Conservation (phyloP, 768 basidiomycete genomes). For the Leucosporidium yakuticum region DNA sequence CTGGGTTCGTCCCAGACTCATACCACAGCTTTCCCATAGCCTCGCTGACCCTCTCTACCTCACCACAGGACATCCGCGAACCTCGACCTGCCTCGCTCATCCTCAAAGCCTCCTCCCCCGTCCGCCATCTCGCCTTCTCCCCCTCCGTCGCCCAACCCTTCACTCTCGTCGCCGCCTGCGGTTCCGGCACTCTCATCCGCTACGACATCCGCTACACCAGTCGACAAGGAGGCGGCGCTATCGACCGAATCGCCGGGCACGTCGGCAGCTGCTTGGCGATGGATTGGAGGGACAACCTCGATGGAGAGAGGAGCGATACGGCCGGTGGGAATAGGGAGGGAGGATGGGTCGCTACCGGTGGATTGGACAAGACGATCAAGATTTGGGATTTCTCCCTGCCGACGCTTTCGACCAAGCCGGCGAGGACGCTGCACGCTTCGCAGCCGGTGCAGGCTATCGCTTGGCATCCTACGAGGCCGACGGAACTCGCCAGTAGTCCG, state of each 20-base stretch:
- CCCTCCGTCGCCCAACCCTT: constrained; percentile 30
- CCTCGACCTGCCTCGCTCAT: constrained; percentile 13
- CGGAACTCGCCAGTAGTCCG: constrained; percentile 16
- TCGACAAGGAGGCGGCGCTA: constrained; percentile 23
- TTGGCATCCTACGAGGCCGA: constrained; percentile 30
- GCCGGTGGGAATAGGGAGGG: constrained; percentile 27
- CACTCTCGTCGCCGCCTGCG: constrained; percentile 30
- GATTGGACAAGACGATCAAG: constrained; percentile 34
- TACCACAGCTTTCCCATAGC: too few species aligned
- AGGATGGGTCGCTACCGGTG: constrained; percentile 36
- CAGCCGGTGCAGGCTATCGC: constrained; percentile 24
- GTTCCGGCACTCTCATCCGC: constrained; percentile 30
- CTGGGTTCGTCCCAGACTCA: constrained; percentile 18
- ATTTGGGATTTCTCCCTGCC: constrained; percentile 33
- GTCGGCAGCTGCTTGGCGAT: constrained; percentile 30
- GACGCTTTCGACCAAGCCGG: constrained; percentile 26
- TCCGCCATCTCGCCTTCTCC: constrained; percentile 31
- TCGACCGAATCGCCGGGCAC: constrained; percentile 34
- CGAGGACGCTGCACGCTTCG: constrained; percentile 24
- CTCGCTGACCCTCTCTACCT: too few species aligned
- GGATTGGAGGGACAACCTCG: constrained; percentile 33
- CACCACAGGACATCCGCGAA: constrained; percentile 35
- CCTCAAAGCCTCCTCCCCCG: constrained; percentile 32
- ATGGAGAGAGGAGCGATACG: not conserved
- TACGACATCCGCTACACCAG: constrained; percentile 31